Base-by-base conservation (phyloP, 2,329 filamentous ascomycete species). In the Dothideomycetidae sp. region DNA sequence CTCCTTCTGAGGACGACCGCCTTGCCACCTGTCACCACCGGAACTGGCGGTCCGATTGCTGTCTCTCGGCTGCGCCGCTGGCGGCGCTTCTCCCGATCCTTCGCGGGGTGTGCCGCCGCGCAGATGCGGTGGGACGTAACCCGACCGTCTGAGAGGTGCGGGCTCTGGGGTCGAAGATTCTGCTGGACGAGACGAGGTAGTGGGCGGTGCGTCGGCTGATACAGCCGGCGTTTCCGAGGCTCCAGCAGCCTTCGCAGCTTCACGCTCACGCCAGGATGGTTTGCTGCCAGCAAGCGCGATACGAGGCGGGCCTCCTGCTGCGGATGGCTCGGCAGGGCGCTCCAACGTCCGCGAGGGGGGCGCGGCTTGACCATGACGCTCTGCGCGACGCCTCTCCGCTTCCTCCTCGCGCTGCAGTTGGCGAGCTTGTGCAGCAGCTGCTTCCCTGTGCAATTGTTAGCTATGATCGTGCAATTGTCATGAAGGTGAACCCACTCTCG, bases 371-470 rank as follows among this genome's bases (percentile, higher is more conserved):
- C 62, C 63, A 51, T 55, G 55, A 71, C 71, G 60, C 73, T 82
- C 58, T 74, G 74, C 42, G 70, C 77, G 52, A 69, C 73, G 57
- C 72, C 74, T 80, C 60, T 86, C 75, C 11, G 84, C 86, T 58
- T 93, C 86, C 50, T 90, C 85, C 59, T 93, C 86, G 57, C 82
- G 77, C 54, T 84, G 73, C 50, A 74, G 75, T 62, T 94, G 88
- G 48, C 63, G 64, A 42, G 64, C 63, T 31, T 74, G 73, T 33
- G 66, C 63, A 48, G 77, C 75, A 53, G 77, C 75, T 44, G 74
- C 64, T 57, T 70, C 72, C 50, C 72, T 76, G 43, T 44, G 42
- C 33, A 47, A 40, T 43, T 44, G 51, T 66, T 56, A 67, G 55
- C 39, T 12, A 5, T 37, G 16, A 18, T 33, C 10, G 10, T 11